Evolutionary conservation across 345 rosid genomes (phyloP).

Genomic region (Populus ilicifolia): DNA sequence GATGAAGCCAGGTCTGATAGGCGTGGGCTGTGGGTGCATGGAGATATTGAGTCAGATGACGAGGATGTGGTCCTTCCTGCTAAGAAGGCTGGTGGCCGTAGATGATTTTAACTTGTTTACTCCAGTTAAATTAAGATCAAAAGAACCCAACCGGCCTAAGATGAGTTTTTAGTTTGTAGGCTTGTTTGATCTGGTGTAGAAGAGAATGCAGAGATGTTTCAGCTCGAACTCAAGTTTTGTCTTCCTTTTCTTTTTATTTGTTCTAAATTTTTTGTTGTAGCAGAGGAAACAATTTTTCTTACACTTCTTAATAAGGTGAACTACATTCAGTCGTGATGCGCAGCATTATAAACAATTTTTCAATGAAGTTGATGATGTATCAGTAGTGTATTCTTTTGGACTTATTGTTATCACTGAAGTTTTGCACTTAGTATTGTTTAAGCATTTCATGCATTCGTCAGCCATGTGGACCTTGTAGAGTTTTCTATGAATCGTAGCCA

Average conservation of each 20-base stretch:
- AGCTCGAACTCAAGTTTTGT: slow-evolving; percentile 17
- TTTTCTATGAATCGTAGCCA: too few relatives aligned
- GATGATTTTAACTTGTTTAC: slow-evolving; percentile 27
- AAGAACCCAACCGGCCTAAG: slow-evolving; percentile 12
- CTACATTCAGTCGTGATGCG: not conserved
- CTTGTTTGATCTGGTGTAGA: not conserved
- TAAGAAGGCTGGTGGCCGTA: slow-evolving; percentile 65
- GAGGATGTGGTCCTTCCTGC: slow-evolving; percentile 65
- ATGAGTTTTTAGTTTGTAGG: slow-evolving; percentile 3
- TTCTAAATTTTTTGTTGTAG: slow-evolving; percentile 1
- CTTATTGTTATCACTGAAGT: not conserved
- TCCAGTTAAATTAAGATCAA: slow-evolving; percentile 15
- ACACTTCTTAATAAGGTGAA: slow-evolving; percentile 20
- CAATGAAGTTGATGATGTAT: not conserved
- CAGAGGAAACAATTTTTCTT: slow-evolving; percentile 8
- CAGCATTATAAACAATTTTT: slow-evolving; percentile 15
- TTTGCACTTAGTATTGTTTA: too few relatives aligned
- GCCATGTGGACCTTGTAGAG: too few relatives aligned
- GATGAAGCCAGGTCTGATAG: slow-evolving; percentile 68
- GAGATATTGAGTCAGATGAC: slow-evolving; percentile 89
- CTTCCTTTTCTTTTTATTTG: not conserved
- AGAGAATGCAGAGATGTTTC: slow-evolving; percentile 3
- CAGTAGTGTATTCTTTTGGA: not conserved
- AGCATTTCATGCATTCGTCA: too few relatives aligned
- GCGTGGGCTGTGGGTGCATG: slow-evolving; percentile 85